phyloP scores from a whole-genome alignment of 768 basidiomycete genomes.

The Hypsizygus marmoreus region DNA sequence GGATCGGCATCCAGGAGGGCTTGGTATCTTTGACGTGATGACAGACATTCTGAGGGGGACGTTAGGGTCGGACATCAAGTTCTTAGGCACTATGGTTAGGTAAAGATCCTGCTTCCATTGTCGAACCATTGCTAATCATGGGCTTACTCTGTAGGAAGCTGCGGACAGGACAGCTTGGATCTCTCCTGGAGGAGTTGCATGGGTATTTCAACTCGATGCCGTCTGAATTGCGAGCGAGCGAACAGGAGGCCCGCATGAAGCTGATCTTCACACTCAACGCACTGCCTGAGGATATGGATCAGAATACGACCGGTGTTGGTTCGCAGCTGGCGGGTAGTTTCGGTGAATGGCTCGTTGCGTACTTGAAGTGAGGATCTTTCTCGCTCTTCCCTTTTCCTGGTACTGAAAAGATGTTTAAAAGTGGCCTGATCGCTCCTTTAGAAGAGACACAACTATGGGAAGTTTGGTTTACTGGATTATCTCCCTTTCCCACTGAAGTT shows the following conservation, averaged over 20 bases:
- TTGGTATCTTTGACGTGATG: slow-evolving; percentile 40
- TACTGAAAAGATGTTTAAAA: slow-evolving; percentile 23
- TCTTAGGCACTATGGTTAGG: slow-evolving; percentile 50
- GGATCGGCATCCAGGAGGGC: slow-evolving; percentile 21
- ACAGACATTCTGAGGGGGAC: slow-evolving; percentile 46
- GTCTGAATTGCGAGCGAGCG: slow-evolving; percentile 29
- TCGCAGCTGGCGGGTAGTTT: slow-evolving; percentile 29
- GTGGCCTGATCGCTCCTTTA: slow-evolving; percentile 43
- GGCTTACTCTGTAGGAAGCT: slow-evolving; percentile 37
- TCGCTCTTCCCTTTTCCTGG: neutral
- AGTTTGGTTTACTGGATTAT: slow-evolving; percentile 69
- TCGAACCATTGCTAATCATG: neutral
- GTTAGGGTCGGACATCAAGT: slow-evolving; percentile 42
- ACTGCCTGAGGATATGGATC: slow-evolving; percentile 13
- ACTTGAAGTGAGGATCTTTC: slow-evolving; percentile 45
- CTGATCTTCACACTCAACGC: slow-evolving; percentile 21
- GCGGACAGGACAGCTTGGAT: slow-evolving; percentile 26
- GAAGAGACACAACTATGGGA: slow-evolving; percentile 63
- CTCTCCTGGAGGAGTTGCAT: slow-evolving; percentile 43
- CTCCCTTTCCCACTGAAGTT: slow-evolving; percentile 71
- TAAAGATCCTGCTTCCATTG: slow-evolving; percentile 28
- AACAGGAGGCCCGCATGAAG: slow-evolving; percentile 29
- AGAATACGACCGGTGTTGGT: slow-evolving; percentile 14
- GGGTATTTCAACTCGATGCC: slow-evolving; percentile 38
- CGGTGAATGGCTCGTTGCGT: slow-evolving; percentile 52